Evolutionary conservation across 164 flowering plant species (phyloP).

Genomic region (Berberis vulgaris): DNA sequence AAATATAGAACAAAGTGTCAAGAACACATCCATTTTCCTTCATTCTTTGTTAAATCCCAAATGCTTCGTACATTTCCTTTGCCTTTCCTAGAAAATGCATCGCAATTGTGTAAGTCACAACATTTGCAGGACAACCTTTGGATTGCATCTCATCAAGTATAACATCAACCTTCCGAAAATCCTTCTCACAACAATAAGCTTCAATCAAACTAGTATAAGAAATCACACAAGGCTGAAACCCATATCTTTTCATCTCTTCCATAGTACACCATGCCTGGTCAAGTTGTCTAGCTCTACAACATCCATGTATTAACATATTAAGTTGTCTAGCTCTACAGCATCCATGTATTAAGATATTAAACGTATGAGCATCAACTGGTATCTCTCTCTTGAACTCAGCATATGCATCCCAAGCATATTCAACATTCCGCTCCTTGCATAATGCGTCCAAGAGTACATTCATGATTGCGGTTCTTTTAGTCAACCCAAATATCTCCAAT

Average conservation of each 20-base stretch:
- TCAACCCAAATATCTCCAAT: slow-evolving; percentile 40
- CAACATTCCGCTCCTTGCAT: slow-evolving; percentile 43
- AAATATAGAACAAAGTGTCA: slow-evolving; percentile 45
- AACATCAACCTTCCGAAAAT: slow-evolving; percentile 45
- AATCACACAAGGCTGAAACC: slow-evolving; percentile 40
- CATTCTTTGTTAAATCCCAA: slow-evolving; percentile 48
- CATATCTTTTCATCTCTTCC: slow-evolving; percentile 41
- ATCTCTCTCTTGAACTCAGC: slow-evolving; percentile 34
- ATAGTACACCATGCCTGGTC: slow-evolving; percentile 37
- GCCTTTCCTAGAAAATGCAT: slow-evolving; percentile 60
- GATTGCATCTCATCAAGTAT: slow-evolving; percentile 43
- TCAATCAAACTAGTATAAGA: slow-evolving; percentile 56
- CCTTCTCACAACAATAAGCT: slow-evolving; percentile 38
- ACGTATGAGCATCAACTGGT: slow-evolving; percentile 28
- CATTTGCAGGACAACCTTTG: slow-evolving; percentile 45
- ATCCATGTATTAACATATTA: slow-evolving; percentile 58
- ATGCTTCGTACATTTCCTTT: slow-evolving; percentile 35
- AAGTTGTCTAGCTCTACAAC: slow-evolving; percentile 40
- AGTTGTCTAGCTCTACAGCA: slow-evolving; percentile 43
- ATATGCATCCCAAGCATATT: slow-evolving; percentile 38
- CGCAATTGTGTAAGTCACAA: slow-evolving; percentile 44
- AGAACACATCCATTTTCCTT: slow-evolving; percentile 39
- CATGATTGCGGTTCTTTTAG: slow-evolving; percentile 32
- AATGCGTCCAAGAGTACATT: slow-evolving; percentile 45
- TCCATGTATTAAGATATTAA: slow-evolving; percentile 56